phyloP scores from a whole-genome alignment of 2,329 filamentous ascomycete genomes.

The Parasarocladium wereldwijsianum region DNA sequence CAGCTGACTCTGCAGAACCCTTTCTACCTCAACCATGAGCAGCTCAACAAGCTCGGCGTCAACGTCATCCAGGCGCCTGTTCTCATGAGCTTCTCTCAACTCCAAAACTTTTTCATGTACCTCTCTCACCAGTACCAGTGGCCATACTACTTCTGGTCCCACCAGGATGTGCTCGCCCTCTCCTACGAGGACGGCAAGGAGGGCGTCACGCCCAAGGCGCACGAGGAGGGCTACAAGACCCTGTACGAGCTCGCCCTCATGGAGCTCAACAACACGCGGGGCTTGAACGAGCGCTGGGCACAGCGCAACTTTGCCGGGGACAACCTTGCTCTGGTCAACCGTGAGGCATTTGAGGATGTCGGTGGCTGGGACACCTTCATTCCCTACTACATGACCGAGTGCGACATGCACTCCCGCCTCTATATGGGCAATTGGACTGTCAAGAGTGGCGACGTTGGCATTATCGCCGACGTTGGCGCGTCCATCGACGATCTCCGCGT shows the following conservation, averaged over 20 bases:
- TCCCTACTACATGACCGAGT: slow-evolving; percentile 43
- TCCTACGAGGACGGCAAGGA: slow-evolving; percentile 24
- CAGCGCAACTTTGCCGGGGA: slow-evolving; percentile 44
- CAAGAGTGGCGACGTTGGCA: slow-evolving; percentile 21
- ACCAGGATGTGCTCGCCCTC: slow-evolving; percentile 35
- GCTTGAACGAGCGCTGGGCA: slow-evolving; percentile 27
- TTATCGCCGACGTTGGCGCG: slow-evolving; percentile 29
- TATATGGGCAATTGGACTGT: slow-evolving; percentile 28
- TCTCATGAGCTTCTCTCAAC: slow-evolving; percentile 36
- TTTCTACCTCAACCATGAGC: slow-evolving; percentile 38
- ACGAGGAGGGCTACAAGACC: slow-evolving; percentile 22
- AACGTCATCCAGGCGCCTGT: slow-evolving; percentile 34
- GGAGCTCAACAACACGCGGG: slow-evolving; percentile 17
- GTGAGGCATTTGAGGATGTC: slow-evolving; percentile 31
- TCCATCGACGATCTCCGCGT: slow-evolving; percentile 29
- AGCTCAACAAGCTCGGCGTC: slow-evolving; percentile 34
- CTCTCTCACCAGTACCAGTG: slow-evolving; percentile 27
- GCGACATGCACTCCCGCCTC: slow-evolving; percentile 37
- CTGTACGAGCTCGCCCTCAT: slow-evolving; percentile 24
- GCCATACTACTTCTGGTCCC: slow-evolving; percentile 40
- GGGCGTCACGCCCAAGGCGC: slow-evolving; percentile 16
- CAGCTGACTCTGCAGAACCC: slow-evolving; percentile 37
- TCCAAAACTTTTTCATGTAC: slow-evolving; percentile 38
- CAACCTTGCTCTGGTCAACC: slow-evolving; percentile 41
- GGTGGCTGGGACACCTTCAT: slow-evolving; percentile 43